Conservation (phyloP, 768 basidiomycete species). For the Coprinopsis cinerea region DNA sequence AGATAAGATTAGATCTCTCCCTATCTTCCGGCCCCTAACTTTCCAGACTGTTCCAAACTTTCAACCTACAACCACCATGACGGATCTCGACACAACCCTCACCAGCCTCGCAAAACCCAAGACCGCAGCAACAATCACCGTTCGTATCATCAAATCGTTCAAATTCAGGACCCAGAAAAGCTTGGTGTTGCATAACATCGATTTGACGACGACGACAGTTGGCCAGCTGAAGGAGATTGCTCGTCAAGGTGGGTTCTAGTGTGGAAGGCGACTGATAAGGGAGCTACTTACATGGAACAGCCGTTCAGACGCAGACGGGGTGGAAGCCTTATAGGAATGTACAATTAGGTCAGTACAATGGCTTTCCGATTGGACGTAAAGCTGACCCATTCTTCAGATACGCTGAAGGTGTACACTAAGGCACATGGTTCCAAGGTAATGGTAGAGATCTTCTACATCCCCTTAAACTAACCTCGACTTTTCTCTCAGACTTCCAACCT, state of each 20-base stretch:
- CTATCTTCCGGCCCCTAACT: not conserved
- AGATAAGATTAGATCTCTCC: conserved; percentile 12
- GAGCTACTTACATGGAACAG: conserved; percentile 37
- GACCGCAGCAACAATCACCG: conserved; percentile 78
- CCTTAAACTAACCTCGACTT: not conserved
- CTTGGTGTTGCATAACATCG: conserved; percentile 75
- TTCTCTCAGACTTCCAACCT: conserved; percentile 80
- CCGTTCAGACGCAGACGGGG: conserved; percentile 62
- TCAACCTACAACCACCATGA: not conserved
- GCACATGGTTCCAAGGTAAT: conserved; percentile 92
- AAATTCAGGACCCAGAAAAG: conserved; percentile 85
- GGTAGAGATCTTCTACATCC: not conserved
- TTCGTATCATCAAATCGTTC: conserved; percentile 94
- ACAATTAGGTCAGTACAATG: conserved; percentile 47
- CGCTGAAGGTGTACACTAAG: conserved; percentile 88
- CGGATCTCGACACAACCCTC: conserved; percentile 29
- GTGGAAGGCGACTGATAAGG: not conserved
- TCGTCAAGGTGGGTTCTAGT: conserved; percentile 45
- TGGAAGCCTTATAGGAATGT: conserved; percentile 88
- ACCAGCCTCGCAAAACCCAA: conserved; percentile 63
- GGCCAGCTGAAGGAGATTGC: conserved; percentile 70
- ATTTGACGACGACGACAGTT: conserved; percentile 77
- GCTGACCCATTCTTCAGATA: conserved; percentile 50
- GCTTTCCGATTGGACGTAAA: not conserved
- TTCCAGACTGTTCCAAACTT: not conserved